A percentile compares a stretch with the other conserved stretches of the same genome.
Conservation (phyloP, 164 flowering plant species). For the Buxus sempervirens region DNA sequence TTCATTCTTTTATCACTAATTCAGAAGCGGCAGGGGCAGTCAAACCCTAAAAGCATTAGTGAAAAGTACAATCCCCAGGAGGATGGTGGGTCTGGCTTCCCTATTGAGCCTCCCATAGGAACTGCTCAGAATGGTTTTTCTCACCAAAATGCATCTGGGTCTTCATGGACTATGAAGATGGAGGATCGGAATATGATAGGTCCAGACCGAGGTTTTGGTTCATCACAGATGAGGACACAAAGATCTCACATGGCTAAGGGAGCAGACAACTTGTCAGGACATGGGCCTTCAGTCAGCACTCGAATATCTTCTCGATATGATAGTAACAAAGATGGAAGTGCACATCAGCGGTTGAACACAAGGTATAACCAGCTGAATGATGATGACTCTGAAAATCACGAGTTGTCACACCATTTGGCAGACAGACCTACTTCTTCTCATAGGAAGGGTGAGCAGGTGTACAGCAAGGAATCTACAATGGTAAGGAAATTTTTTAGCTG, state of each 20-base stretch:
- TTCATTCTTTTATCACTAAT: conserved; percentile 3
- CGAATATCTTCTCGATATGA: conserved; percentile 17
- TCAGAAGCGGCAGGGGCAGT: conserved; percentile 46
- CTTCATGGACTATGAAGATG: conserved; percentile 1
- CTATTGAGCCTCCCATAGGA: conserved; percentile 51
- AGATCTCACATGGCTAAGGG: conserved; percentile 38
- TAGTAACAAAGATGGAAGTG: conserved; percentile 25
- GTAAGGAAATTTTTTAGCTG: conserved; percentile 20
- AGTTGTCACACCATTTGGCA: conserved; percentile 46
- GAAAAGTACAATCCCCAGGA: conserved; percentile 49
- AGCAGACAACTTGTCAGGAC: conserved; percentile 32
- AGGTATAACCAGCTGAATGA: conserved; percentile 34
- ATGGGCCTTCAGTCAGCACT: no score
- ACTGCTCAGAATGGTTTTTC: conserved; percentile 24
- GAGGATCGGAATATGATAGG: conserved; percentile 7
- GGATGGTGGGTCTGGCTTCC: conserved; percentile 51
- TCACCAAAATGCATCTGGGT: conserved; percentile 34
- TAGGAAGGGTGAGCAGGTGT: conserved; percentile 38
- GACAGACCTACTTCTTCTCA: conserved; percentile 37
- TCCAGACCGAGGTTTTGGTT: conserved; percentile 5
- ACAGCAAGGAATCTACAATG: conserved; percentile 32
- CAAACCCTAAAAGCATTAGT: conserved; percentile 49
- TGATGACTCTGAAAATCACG: conserved; percentile 37
- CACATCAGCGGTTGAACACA: conserved; percentile 23
- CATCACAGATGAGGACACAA: conserved; percentile 37